Conservation (phyloP, 768 basidiomycete species). For the Suillus subaureus region DNA sequence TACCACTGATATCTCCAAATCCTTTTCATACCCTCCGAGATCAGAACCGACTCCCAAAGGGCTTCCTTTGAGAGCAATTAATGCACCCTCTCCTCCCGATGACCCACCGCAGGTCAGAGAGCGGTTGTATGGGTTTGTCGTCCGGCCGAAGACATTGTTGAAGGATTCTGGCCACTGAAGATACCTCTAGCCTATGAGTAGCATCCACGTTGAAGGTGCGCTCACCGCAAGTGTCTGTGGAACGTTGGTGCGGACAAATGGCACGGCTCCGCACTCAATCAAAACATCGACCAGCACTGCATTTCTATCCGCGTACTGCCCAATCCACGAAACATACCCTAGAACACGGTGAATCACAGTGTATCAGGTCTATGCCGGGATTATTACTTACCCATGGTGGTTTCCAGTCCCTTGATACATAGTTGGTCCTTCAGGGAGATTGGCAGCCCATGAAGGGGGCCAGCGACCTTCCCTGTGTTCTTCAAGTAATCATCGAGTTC, state of each 20-base stretch:
- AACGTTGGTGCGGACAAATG: slow-evolving; percentile 74
- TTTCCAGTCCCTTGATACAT: slow-evolving; percentile 66
- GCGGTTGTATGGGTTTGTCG: slow-evolving; percentile 74
- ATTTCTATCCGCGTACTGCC: slow-evolving; percentile 56
- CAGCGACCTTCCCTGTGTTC: slow-evolving; percentile 63
- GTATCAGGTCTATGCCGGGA: background rate
- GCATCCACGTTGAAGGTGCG: background rate
- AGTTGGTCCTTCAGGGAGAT: slow-evolving; percentile 79
- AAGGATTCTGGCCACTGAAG: slow-evolving; percentile 73
- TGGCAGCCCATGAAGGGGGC: slow-evolving; percentile 76
- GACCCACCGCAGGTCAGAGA: slow-evolving; percentile 77
- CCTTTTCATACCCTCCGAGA: slow-evolving; percentile 60
- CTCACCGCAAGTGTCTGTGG: slow-evolving; percentile 75
- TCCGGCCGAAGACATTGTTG: slow-evolving; percentile 81
- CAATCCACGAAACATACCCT: slow-evolving; percentile 79
- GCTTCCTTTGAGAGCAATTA: slow-evolving; percentile 53
- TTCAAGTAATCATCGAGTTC: slow-evolving; percentile 66
- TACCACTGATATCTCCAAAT: background rate
- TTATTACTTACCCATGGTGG: slow-evolving; percentile 55
- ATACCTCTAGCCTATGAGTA: background rate
- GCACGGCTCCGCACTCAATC: slow-evolving; percentile 66
- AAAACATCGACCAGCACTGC: slow-evolving; percentile 67
- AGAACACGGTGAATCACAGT: background rate
- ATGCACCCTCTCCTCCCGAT: slow-evolving; percentile 84
- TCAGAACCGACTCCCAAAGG: slow-evolving; percentile 75